Evolutionary conservation across 345 rosid genomes (phyloP).

Genomic region (Populus ilicifolia): DNA sequence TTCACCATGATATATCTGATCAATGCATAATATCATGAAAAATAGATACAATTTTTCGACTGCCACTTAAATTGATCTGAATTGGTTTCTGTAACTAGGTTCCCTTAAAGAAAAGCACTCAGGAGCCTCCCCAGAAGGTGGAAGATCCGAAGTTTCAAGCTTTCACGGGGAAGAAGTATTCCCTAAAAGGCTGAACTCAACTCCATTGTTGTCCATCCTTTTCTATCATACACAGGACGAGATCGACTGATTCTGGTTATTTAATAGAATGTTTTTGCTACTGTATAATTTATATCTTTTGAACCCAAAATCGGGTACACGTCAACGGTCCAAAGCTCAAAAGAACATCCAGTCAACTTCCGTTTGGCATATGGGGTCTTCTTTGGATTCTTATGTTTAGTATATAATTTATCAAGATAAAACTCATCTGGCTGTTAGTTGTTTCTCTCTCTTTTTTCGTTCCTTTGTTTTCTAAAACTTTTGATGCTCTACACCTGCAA

Average conservation of each 20-base stretch:
- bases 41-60: too few species aligned
- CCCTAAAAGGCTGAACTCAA: conserved; percentile 34
- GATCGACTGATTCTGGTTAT: background rate
- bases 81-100: conserved; percentile 23
- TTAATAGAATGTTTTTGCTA: background rate
- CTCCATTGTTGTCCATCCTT: background rate
- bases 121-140: conserved; percentile 26
- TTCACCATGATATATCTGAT: too few species aligned
- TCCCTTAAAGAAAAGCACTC: conserved; percentile 25
- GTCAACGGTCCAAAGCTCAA: background rate
- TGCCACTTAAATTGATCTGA: background rate
- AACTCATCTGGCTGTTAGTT: too few species aligned
- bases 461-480: too few species aligned
- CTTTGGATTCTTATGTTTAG: background rate
- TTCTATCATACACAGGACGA: background rate
- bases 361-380: background rate
- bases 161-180: conserved; percentile 65
- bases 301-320: background rate
- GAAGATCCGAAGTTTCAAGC: conserved; percentile 54
- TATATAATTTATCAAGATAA: background rate
- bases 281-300: background rate
- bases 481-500: too few species aligned
- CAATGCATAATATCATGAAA: too few species aligned
- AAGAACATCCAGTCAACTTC: too few species aligned
- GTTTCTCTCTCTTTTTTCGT: too few species aligned